Evolutionary conservation across 2,329 filamentous ascomycete genomes (phyloP).

Genomic region (Pseudogymnoascus sp.): DNA sequence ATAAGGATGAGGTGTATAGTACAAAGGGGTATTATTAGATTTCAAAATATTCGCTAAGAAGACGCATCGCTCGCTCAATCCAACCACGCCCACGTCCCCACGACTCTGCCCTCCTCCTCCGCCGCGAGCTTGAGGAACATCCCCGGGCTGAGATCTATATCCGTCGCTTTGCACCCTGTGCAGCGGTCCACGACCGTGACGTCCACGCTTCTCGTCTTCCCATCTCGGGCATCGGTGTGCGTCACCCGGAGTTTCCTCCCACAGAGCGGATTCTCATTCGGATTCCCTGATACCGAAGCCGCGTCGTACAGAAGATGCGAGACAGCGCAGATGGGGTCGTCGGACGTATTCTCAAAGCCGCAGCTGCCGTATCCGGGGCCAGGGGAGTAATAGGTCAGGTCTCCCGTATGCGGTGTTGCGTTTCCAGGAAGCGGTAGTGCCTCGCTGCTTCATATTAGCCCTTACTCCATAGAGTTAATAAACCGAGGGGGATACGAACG

Average conservation of each 20-base stretch:
- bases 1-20: background rate
- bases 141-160: slow-evolving; percentile 36
- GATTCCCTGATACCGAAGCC: slow-evolving; percentile 40
- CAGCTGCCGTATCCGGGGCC: slow-evolving; percentile 59
- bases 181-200: slow-evolving; percentile 58
- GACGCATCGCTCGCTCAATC: slow-evolving; percentile 13
- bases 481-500: background rate
- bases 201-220: slow-evolving; percentile 48
- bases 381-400: slow-evolving; percentile 62
- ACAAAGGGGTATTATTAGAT: background rate
- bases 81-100: slow-evolving; percentile 32
- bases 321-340: slow-evolving; percentile 57
- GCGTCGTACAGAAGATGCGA: slow-evolving; percentile 61
- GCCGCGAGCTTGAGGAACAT: slow-evolving; percentile 39
- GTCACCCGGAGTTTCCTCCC: slow-evolving; percentile 56
- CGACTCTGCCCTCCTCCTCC: slow-evolving; percentile 34
- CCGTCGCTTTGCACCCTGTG: slow-evolving; percentile 32
- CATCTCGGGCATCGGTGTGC: slow-evolving; percentile 38
- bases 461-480: background rate
- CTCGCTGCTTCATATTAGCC: background rate
- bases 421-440: slow-evolving; percentile 43
- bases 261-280: slow-evolving; percentile 61
- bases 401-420: slow-evolving; percentile 47
- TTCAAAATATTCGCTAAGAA: background rate
- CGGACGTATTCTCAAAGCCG: slow-evolving; percentile 45